Conservation (phyloP, 495 filamentous ascomycete species). For the Talaromyces wortmannii region DNA sequence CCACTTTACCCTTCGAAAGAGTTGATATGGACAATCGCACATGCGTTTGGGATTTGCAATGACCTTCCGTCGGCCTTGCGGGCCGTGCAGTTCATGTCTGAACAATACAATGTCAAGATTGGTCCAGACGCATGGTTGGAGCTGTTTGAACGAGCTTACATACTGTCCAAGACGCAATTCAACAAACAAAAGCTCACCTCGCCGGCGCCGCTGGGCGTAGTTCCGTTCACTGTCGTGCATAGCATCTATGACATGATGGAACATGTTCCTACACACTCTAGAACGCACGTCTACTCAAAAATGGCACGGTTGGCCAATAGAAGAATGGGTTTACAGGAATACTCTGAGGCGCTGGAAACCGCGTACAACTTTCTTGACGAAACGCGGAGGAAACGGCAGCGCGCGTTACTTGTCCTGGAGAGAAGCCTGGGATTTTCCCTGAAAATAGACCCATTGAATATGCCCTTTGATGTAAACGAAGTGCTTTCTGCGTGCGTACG, state of each 20-base stretch:
- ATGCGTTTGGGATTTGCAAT: slow-evolving; percentile 51
- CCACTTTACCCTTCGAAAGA: slow-evolving; percentile 46
- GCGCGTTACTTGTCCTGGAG: neutral
- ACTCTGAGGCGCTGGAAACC: neutral
- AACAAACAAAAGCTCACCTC: neutral
- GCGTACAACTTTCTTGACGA: neutral
- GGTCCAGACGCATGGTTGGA: slow-evolving; percentile 44
- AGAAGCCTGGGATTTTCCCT: neutral
- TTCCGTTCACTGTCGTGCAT: neutral
- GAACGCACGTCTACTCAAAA: neutral
- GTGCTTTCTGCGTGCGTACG: slow-evolving; percentile 30
- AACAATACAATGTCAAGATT: slow-evolving; percentile 46
- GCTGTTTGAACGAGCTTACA: slow-evolving; percentile 53
- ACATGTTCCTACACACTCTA: neutral
- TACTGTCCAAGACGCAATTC: slow-evolving; percentile 29
- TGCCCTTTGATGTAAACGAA: slow-evolving; percentile 61
- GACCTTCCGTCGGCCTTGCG: slow-evolving; percentile 46
- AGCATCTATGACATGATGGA: neutral
- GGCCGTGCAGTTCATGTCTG: slow-evolving; percentile 48
- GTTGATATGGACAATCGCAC: slow-evolving; percentile 52
- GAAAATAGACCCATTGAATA: slow-evolving; percentile 26
- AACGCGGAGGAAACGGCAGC: neutral
- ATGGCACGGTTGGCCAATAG: neutral
- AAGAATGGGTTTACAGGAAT: neutral
- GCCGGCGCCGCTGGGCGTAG: neutral